phyloP scores from a whole-genome alignment of 441 rosid species.

The Eutrema salsugineum region DNA sequence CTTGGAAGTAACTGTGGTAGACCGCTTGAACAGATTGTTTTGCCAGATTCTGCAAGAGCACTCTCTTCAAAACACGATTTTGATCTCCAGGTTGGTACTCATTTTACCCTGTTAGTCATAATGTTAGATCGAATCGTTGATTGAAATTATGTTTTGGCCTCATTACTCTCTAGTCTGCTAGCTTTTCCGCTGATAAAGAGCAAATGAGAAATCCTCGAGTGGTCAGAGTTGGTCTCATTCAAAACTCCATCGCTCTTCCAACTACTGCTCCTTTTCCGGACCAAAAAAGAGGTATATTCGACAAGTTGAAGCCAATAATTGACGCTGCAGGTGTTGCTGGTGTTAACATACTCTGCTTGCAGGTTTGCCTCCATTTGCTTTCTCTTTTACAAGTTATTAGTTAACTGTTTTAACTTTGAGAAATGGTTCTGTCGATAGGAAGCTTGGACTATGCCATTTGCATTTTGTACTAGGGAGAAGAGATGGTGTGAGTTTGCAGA shows the following conservation, averaged over 20 bases:
- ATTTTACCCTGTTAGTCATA: background rate
- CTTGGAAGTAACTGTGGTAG: conserved; percentile 76
- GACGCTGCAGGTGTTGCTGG: conserved; percentile 87
- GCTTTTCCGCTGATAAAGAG: conserved; percentile 76
- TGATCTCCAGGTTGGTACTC: conserved; percentile 65
- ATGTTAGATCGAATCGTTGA: background rate
- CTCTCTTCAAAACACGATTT: conserved; percentile 57
- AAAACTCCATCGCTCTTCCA: conserved; percentile 81
- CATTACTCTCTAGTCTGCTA: conserved; percentile 45
- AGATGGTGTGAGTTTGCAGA: conserved; percentile 96
- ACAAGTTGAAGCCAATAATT: conserved; percentile 71
- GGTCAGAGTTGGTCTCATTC: conserved; percentile 90
- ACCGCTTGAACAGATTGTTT: conserved; percentile 42
- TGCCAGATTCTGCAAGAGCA: conserved; percentile 53
- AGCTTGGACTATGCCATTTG: conserved; percentile 99
- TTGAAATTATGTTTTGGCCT: background rate
- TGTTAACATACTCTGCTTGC: conserved; percentile 90
- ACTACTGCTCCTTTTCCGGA: conserved; percentile 67
- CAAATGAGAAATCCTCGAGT: conserved; percentile 61
- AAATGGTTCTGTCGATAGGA: conserved; percentile 41
- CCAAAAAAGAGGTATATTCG: conserved; percentile 62
- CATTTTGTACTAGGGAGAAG: conserved; percentile 94
- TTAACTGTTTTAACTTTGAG: background rate
- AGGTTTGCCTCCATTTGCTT: conserved; percentile 40
- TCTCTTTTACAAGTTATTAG: background rate